A percentile compares a stretch with the other conserved stretches of the same genome.
Evolutionary conservation across 306 rosid species (phyloP).

Genomic region (Delonix regia): DNA sequence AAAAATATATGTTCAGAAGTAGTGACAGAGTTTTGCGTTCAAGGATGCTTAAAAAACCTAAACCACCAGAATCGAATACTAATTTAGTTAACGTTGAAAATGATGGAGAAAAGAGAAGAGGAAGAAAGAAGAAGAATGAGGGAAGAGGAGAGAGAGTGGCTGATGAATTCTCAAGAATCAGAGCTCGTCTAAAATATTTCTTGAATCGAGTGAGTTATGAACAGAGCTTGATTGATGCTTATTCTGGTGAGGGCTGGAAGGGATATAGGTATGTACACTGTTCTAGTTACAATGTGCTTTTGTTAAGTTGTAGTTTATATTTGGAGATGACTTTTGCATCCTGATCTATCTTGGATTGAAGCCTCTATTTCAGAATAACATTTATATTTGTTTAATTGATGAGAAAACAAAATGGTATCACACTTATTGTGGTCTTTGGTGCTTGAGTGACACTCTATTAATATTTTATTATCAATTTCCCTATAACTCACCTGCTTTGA

Average conservation of each 20-base stretch:
- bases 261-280: conserved; percentile 79
- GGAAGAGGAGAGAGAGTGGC: conserved; percentile 39
- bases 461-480: conserved; percentile 23
- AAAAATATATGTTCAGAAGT: conserved; percentile 57
- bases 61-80: conserved; percentile 52
- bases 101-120: conserved; percentile 47
- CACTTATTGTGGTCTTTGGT: conserved; percentile 23
- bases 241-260: conserved; percentile 98
- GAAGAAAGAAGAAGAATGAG: conserved; percentile 44
- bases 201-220: conserved; percentile 77
- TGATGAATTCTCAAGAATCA: conserved; percentile 77
- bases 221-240: conserved; percentile 86
- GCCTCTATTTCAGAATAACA: conserved; percentile 30
- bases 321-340: conserved; percentile 38
- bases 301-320: conserved; percentile 32
- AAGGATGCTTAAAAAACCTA: conserved; percentile 60
- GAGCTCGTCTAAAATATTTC: conserved; percentile 73
- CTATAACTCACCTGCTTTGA: neutral
- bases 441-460: conserved; percentile 11
- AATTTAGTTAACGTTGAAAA: conserved; percentile 45
- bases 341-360: conserved; percentile 32
- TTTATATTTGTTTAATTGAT: conserved; percentile 28
- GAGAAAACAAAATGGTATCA: conserved; percentile 30
- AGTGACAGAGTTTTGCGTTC: conserved; percentile 85
- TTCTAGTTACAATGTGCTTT: conserved; percentile 30